These are phyloP conservation scores for Vitis labrusca DNA, from an alignment of 164 flowering plant genomes.

Conservation along the genomic window DNA sequence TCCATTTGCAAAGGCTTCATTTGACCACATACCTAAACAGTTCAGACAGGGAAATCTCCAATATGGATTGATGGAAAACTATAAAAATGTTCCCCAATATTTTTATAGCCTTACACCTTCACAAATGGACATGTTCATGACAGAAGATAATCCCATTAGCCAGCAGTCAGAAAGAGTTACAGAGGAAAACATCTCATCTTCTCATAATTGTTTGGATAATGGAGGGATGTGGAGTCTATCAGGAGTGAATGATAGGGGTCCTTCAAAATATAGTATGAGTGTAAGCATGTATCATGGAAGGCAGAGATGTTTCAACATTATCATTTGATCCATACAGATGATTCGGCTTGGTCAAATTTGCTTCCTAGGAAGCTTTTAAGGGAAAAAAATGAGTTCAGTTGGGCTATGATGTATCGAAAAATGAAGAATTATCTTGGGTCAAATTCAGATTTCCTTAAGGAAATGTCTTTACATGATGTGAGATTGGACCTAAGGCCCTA, in stretches of 20 bases:
- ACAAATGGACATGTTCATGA: constrained; percentile 94
- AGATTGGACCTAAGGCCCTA: constrained; percentile 36
- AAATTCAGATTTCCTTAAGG: constrained; percentile 45
- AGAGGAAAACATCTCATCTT: constrained; percentile 84
- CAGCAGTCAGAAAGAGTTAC: constrained; percentile 62
- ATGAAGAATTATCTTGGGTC: constrained; percentile 39
- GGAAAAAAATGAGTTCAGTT: constrained; percentile 46
- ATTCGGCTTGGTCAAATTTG: constrained; percentile 61
- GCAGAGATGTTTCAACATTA: constrained; percentile 53
- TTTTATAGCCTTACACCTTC: constrained; percentile 81
- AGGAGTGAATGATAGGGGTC: constrained; percentile 43
- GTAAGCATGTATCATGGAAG: constrained; percentile 70
- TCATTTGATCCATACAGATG: constrained; percentile 78
- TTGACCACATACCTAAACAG: constrained; percentile 71
- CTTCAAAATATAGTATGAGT: constrained; percentile 66
- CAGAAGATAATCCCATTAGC: constrained; percentile 69
- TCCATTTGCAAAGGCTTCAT: constrained; percentile 22
- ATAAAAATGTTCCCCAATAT: constrained; percentile 63
- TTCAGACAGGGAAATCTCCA: constrained; percentile 80
- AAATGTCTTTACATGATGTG: constrained; percentile 76
- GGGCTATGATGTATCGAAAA: constrained; percentile 61
- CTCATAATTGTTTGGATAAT: constrained; percentile 57
- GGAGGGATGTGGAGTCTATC: constrained; percentile 73
- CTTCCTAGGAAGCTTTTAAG: constrained; percentile 60
- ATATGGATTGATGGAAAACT: no score